Evolutionary conservation across 306 rosid genomes (phyloP).

Genomic region (Quercus suber): DNA sequence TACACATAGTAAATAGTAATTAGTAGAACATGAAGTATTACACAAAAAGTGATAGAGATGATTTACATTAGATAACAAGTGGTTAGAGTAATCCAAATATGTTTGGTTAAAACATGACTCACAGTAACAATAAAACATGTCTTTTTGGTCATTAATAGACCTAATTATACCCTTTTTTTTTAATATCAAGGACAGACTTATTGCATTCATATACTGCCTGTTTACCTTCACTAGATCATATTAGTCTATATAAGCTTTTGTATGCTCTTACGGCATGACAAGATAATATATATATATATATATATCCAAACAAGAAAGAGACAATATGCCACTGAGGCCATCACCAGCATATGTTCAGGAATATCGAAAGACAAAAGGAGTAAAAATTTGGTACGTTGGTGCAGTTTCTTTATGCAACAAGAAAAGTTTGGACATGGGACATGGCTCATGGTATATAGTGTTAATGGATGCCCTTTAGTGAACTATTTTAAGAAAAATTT

Average conservation of each 20-base stretch:
- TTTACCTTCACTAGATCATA: background rate
- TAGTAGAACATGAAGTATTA: accelerated
- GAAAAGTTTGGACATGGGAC: background rate
- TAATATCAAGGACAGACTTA: too few relatives aligned
- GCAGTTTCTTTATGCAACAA: background rate
- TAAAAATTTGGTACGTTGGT: slow-evolving; percentile 30
- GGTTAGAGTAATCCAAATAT: too few relatives aligned
- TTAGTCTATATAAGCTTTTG: background rate
- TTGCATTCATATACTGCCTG: too few relatives aligned
- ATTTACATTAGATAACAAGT: too few relatives aligned
- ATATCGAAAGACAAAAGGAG: slow-evolving; percentile 10
- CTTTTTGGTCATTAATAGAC: too few relatives aligned
- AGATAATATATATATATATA: background rate
- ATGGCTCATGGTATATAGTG: too few relatives aligned
- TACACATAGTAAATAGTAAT: too few relatives aligned
- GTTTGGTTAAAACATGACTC: too few relatives aligned
- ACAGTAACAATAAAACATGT: too few relatives aligned
- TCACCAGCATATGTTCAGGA: slow-evolving; percentile 3
- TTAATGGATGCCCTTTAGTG: background rate
- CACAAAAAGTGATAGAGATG: accelerated
- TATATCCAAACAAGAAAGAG: background rate
- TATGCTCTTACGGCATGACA: background rate
- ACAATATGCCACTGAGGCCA: background rate
- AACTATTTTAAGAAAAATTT: background rate
- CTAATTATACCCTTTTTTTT: too few relatives aligned